Evolutionary conservation across 169 alveolate genomes (phyloP).

Genomic region (Besnoitia besnoiti): DNA sequence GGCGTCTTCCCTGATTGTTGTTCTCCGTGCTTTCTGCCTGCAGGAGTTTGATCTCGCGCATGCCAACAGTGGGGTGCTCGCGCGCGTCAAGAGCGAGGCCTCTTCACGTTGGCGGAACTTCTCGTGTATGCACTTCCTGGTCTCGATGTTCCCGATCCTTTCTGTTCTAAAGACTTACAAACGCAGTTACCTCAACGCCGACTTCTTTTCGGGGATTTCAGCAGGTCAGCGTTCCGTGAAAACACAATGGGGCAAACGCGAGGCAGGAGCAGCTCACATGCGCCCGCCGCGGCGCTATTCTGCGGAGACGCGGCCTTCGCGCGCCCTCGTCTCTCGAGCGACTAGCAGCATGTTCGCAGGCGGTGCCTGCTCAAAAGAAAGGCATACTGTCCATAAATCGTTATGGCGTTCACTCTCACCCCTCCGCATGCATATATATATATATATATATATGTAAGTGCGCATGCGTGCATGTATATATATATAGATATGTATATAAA

Average conservation of each 20-base stretch:
- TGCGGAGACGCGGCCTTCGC: too few relatives aligned
- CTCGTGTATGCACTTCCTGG: conserved; percentile 32
- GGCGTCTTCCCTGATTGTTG: not conserved
- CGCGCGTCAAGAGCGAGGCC: not conserved
- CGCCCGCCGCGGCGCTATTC: too few relatives aligned
- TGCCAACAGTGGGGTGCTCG: not conserved
- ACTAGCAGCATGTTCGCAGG: too few relatives aligned
- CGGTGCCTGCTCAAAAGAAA: too few relatives aligned
- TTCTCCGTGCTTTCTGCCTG: too few relatives aligned
- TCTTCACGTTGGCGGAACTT: not conserved
- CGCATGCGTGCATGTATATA: not conserved
- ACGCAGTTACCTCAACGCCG: conserved; percentile 46
- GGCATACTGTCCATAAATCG: too few relatives aligned
- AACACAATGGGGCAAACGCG: too few relatives aligned
- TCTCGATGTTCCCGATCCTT: conserved; percentile 53
- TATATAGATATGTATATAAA: not conserved
- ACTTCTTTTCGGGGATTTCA: conserved; percentile 58
- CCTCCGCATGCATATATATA: too few relatives aligned
- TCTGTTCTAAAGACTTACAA: conserved; percentile 55
- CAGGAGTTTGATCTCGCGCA: not conserved
- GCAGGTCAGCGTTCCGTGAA: conserved; percentile 64
- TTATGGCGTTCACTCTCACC: too few relatives aligned
- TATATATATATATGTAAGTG: not conserved
- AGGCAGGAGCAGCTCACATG: too few relatives aligned
- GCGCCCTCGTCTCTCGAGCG: too few relatives aligned